Evolutionary conservation across 139 green algal genomes (phyloP).

Genomic region (Pleodorina starrii): DNA sequence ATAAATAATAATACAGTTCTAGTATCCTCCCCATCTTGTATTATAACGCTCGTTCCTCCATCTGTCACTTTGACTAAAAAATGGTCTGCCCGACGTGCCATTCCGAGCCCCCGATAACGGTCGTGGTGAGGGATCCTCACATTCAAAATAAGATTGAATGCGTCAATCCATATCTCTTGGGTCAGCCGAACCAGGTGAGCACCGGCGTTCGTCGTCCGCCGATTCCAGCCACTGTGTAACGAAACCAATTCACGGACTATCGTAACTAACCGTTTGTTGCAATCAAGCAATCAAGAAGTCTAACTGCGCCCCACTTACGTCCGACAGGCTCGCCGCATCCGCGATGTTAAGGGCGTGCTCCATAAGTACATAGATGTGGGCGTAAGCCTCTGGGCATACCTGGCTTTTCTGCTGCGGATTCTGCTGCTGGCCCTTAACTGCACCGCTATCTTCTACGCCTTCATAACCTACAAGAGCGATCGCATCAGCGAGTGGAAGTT

Average conservation of each 20-base stretch:
- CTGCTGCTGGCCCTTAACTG: not conserved
- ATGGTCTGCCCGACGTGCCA: slow-evolving; percentile 1
- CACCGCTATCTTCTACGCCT: slow-evolving; percentile 29
- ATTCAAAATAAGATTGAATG: not conserved
- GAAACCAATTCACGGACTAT: too few relatives aligned
- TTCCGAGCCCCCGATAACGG: not conserved
- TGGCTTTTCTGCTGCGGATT: not conserved
- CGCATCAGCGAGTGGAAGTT: not conserved
- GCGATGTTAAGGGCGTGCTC: not conserved
- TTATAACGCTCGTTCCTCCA: too few relatives aligned
- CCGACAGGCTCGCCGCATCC: slow-evolving; percentile 10
- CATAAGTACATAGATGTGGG: not conserved
- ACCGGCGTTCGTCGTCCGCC: too few relatives aligned
- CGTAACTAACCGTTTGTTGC: too few relatives aligned
- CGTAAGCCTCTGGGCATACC: not conserved
- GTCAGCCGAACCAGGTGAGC: slow-evolving; percentile 19
- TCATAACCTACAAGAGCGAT: not conserved
- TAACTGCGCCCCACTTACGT: not conserved
- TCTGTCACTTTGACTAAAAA: not conserved
- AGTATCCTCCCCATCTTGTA: too few relatives aligned
- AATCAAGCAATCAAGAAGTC: too few relatives aligned
- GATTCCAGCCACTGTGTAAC: too few relatives aligned
- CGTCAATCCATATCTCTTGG: not conserved
- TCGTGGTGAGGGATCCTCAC: not conserved
- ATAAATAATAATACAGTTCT: too few relatives aligned